Evolutionary conservation across 1,284 basidiomycete species (phyloP), one percentile per base, ranked within the genome.

Genomic region (Ganoderma resinaceum): DNA sequence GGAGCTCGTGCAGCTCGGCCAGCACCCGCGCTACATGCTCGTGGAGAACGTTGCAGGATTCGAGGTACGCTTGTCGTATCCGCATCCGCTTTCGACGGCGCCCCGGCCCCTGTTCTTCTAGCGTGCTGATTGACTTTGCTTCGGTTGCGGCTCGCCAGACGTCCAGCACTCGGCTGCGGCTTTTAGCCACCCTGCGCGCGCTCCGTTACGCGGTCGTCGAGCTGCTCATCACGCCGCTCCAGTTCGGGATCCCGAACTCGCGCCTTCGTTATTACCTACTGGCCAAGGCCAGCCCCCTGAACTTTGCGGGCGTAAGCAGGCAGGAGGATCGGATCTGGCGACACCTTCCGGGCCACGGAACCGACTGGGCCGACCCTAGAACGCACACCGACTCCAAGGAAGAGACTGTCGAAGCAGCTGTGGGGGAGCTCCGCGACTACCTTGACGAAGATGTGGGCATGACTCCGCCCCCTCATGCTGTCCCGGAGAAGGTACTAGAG

Each of bases 11-110:
- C 68, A 71, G 16, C 75, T 74, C 12, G 75, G 80, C 37, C 76
- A 77, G 5, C 85, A 88, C 62, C 92, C 92, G 4, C 80, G 77
- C 6, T 85, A 84, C 71, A 76, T 94, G 29, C 82, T 94, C 11
- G 81, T 94, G 9, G 92, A 94, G 76, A 94, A 94, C 73, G 92
- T 94, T 6, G 91, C 89, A 18, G 92, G 92, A 18, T 94, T 94
- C 72, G 91, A 93, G 87, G 92, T 92, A 76, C 72, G 80, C 79
- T 38, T 49, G 11, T n/a, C 33, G 9, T 53, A 11, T 23, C 26
- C 43, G 46, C 23, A n/a, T n/a, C n/a, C n/a, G n/a, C n/a, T n/a
- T 23, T 5, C 57, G 0, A 18, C 16, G 40, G 33, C 43, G 46
- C 46, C 31, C 40, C 8, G 37, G 37, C 1, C 20, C n/a, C 40